Base-by-base conservation (phyloP, 805 yeast genomes). In the Candida sanyiensis region DNA sequence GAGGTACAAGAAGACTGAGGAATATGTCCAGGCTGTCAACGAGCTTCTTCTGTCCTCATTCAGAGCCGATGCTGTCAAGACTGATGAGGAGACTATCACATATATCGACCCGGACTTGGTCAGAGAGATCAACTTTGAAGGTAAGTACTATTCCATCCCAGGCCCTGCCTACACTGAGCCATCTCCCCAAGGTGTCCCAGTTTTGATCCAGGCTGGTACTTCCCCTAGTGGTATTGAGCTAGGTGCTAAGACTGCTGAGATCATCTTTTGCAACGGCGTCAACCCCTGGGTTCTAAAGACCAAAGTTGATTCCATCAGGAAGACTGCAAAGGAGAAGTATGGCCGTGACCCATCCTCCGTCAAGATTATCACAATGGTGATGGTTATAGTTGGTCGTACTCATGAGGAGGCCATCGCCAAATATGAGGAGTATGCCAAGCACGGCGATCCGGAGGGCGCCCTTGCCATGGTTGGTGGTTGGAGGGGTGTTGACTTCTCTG, bases 391-490 rank as follows among this genome's bases (percentile, higher is more conserved):
- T 32, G 74, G 62, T 4, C 51, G 55, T 28, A 68, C 73, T 2
- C 61, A 61, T 27, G 67, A 67, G 37, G 68, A 62, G 38, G 74
- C 74, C 3, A 55, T 47, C 33, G 58, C 46, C 7, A 68, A 69
- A 41, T 63, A 51, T 43, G 49, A 57, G 23, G 60, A 58, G 3
- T 63, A 45, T 37, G 51, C 53, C 33, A 39, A 42, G 8, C 54
- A 58, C 38, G 64, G 63, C 3, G 67, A 64, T 43, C 50, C 57
- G 7, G 73, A 67, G 41, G 73, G 71, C n/a, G 71, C 71, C 1
- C 61, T 64, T 34, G 70, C 70, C 0, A 51, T 69, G 35, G 59
- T 69, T 46, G 62, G 71, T 20, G 74, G 73, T 3, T 67, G 72
- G 70, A 63, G 67, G 10, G 70, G 69, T 6, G 52, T 63, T 28